These are phyloP conservation scores for Cladosporium sp. DNA, from an alignment of 2,329 filamentous ascomycete genomes.

Conservation along the genomic window DNA sequence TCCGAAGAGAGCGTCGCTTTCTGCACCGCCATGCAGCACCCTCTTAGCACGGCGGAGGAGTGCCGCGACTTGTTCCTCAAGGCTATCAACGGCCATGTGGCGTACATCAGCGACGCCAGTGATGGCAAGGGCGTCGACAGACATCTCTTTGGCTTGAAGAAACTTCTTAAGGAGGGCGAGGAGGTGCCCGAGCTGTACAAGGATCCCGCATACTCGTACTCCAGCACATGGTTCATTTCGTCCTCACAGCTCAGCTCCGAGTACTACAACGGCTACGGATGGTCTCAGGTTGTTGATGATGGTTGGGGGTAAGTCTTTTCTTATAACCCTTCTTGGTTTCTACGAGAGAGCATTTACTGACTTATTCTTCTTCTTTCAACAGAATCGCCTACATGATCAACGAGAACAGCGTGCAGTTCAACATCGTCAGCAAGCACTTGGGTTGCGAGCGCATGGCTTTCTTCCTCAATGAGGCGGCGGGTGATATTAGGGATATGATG, in stretches of 20 bases:
- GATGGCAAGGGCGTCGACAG: slow-evolving; percentile 93
- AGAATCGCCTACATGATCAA: slow-evolving; percentile 99
- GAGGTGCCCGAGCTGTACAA: slow-evolving; percentile 77
- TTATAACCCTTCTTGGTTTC: not conserved
- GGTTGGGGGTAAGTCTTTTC: slow-evolving; percentile 65
- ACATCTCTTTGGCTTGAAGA: slow-evolving; percentile 96
- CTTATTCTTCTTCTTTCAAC: slow-evolving; percentile 4
- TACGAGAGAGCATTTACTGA: slow-evolving; percentile 16
- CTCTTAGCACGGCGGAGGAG: slow-evolving; percentile 57
- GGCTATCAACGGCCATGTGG: slow-evolving; percentile 75
- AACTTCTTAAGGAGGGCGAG: slow-evolving; percentile 75
- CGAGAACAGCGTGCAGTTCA: slow-evolving; percentile 98
- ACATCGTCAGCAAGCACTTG: slow-evolving; percentile 89
- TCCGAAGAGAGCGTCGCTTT: slow-evolving; percentile 89
- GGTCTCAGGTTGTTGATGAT: slow-evolving; percentile 94
- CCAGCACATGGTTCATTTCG: slow-evolving; percentile 81
- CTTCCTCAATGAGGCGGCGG: slow-evolving; percentile 89
- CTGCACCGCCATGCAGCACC: slow-evolving; percentile 80
- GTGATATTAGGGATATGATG: slow-evolving; percentile 83
- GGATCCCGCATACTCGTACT: slow-evolving; percentile 83
- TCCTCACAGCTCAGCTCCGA: slow-evolving; percentile 88
- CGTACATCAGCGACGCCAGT: slow-evolving; percentile 84
- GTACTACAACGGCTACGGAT: slow-evolving; percentile 98
- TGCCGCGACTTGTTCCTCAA: slow-evolving; percentile 73
- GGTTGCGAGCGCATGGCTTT: slow-evolving; percentile 92